Conservation (phyloP, 2,329 filamentous ascomycete genomes). For the Talaromyces verruculosus region DNA sequence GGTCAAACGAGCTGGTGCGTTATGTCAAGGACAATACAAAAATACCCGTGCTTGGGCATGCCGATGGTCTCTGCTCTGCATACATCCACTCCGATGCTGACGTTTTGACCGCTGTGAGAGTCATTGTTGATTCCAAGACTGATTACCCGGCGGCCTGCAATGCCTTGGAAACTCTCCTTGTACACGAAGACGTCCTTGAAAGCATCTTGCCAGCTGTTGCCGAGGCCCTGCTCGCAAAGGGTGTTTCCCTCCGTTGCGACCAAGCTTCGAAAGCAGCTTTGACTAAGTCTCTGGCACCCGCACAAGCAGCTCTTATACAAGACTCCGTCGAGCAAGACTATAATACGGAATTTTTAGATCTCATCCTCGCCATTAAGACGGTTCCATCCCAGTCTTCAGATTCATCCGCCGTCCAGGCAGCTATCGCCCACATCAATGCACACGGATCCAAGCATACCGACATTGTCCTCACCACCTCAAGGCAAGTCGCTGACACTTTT, state of each 20-base stretch:
- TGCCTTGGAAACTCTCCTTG: slow-evolving; percentile 84
- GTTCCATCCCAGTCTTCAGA: slow-evolving; percentile 52
- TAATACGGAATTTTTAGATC: slow-evolving; percentile 83
- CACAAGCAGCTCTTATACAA: slow-evolving; percentile 55
- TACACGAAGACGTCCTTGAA: slow-evolving; percentile 68
- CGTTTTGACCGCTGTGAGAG: slow-evolving; percentile 65
- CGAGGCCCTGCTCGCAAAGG: slow-evolving; percentile 69
- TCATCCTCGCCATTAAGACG: slow-evolving; percentile 79
- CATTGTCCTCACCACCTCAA: slow-evolving; percentile 73
- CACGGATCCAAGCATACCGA: slow-evolving; percentile 96
- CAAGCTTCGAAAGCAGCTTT: slow-evolving; percentile 64
- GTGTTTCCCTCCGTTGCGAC: slow-evolving; percentile 83
- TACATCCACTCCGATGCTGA: slow-evolving; percentile 83
- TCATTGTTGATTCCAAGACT: slow-evolving; percentile 88
- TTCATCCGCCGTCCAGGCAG: slow-evolving; percentile 57
- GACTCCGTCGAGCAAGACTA: slow-evolving; percentile 71
- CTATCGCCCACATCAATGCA: slow-evolving; percentile 83
- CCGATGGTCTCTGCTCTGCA: slow-evolving; percentile 85
- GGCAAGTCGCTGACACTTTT: slow-evolving; percentile 72
- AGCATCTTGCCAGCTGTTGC: slow-evolving; percentile 71
- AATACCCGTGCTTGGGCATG: slow-evolving; percentile 94
- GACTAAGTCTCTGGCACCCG: slow-evolving; percentile 45
- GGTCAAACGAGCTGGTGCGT: slow-evolving; percentile 83
- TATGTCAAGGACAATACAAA: slow-evolving; percentile 88
- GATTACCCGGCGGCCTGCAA: slow-evolving; percentile 97